A percentile compares a stretch with the other conserved stretches of the same genome.
phyloP scores from a whole-genome alignment of 441 rosid genomes.

The Dalechampia spathulata region DNA sequence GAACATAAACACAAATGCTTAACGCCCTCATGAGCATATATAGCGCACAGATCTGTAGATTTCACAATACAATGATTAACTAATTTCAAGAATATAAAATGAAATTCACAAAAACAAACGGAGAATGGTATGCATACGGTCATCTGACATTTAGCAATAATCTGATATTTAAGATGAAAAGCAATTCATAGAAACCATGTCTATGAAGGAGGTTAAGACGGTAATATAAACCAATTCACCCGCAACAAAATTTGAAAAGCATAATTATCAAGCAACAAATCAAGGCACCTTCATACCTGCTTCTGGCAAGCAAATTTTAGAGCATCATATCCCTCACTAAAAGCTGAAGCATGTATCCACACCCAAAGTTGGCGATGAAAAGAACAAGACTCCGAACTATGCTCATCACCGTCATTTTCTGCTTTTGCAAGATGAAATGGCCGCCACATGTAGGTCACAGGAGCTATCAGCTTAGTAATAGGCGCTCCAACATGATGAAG shows the following conservation, averaged over 20 bases:
- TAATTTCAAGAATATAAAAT: neutral
- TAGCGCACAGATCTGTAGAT: too few species aligned
- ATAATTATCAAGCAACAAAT: neutral
- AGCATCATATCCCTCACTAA: slow-evolving; percentile 60
- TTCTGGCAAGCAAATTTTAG: slow-evolving; percentile 60
- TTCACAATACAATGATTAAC: too few species aligned
- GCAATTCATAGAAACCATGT: neutral
- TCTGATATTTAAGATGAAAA: neutral
- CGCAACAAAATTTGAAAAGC: neutral
- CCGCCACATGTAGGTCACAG: slow-evolving; percentile 77
- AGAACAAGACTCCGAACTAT: slow-evolving; percentile 17
- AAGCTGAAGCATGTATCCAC: slow-evolving; percentile 86
- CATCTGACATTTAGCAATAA: neutral
- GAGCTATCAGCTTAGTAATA: slow-evolving; percentile 49
- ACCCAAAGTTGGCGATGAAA: slow-evolving; percentile 51
- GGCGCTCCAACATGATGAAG: slow-evolving; percentile 59
- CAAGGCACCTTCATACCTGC: slow-evolving; percentile 39
- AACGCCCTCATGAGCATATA: too few species aligned
- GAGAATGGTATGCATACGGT: neutral
- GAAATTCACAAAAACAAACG: neutral
- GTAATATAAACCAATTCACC: neutral
- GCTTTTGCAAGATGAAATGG: slow-evolving; percentile 27
- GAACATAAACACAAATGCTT: neutral
- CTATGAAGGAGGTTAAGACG: neutral
- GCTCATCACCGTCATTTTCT: slow-evolving; percentile 19